A percentile compares a stretch with the other conserved stretches of the same genome.
These are phyloP conservation scores for Aphanoascus verrucosus DNA, from an alignment of 2,329 filamentous ascomycete species.

Conservation along the genomic window DNA sequence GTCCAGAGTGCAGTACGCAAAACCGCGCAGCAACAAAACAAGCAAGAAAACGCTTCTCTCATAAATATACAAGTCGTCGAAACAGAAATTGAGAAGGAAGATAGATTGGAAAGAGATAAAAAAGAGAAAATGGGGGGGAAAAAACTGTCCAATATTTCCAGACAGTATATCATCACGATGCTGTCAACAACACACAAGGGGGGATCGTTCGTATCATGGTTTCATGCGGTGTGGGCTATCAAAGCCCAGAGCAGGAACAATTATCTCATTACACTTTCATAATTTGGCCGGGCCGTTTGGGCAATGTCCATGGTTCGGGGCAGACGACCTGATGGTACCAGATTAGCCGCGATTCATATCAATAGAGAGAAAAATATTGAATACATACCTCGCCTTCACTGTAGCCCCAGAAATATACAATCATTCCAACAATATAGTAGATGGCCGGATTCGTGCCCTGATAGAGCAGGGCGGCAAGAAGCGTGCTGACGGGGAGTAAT, in stretches of 20 bases:
- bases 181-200: not conserved
- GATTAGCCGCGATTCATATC: not conserved
- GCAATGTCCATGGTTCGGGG: conserved; percentile 59
- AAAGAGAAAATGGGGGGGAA: not conserved
- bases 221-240: not conserved
- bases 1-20: not conserved
- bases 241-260: not conserved
- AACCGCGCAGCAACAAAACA: not conserved
- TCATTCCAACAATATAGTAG: conserved; percentile 80
- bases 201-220: too few relatives aligned
- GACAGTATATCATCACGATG: not conserved
- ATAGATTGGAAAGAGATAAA: not conserved
- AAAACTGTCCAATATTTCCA: not conserved
- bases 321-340: conserved; percentile 48
- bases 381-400: conserved; percentile 83
- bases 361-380: not conserved
- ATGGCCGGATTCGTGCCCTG: conserved; percentile 85
- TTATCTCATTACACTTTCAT: conserved; percentile 11
- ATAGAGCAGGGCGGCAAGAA: conserved; percentile 70
- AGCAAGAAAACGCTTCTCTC: not conserved
- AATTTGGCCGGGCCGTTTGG: conserved; percentile 31
- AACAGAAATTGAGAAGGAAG: too few relatives aligned
- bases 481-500: conserved; percentile 64
- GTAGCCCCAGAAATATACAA: conserved; percentile 92
- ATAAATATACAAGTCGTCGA: conserved; percentile 4